A percentile compares a stretch with the other conserved stretches of the same genome.
These are phyloP conservation scores for Artemisia tridentata DNA, from an alignment of 129 eudicot species.

Conservation along the genomic window DNA sequence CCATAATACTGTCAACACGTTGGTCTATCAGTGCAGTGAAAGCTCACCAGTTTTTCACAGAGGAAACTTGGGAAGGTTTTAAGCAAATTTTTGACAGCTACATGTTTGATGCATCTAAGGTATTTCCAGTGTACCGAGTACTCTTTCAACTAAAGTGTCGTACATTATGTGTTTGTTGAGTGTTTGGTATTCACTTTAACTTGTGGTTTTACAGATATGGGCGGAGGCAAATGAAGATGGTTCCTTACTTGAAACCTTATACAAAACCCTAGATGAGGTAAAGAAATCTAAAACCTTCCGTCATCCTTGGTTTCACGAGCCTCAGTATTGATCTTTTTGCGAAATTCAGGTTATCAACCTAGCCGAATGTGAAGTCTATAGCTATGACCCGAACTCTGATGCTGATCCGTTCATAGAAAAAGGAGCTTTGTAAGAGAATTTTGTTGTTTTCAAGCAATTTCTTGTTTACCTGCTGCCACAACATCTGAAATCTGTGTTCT, in stretches of 20 bases:
- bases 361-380: slow-evolving; percentile 86
- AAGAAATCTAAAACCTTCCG: neutral
- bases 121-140: slow-evolving; percentile 24
- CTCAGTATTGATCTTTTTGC: slow-evolving; percentile 16
- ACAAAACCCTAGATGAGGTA: slow-evolving; percentile 92
- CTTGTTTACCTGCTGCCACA: slow-evolving; percentile 1
- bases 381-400: slow-evolving; percentile 82
- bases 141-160: neutral
- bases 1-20: slow-evolving; percentile 36
- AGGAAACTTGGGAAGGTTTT: slow-evolving; percentile 89
- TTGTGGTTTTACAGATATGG: slow-evolving; percentile 68
- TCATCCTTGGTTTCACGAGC: neutral
- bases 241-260: slow-evolving; percentile 60
- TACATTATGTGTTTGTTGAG: neutral
- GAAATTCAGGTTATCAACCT: slow-evolving; percentile 76
- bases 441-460: neutral
- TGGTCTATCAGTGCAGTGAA: slow-evolving; percentile 81
- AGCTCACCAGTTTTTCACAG: slow-evolving; percentile 90
- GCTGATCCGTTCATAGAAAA: slow-evolving; percentile 81
- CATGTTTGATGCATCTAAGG: slow-evolving; percentile 97
- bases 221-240: slow-evolving; percentile 64
- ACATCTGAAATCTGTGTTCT: slow-evolving; percentile 18
- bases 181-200: neutral
- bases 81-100: slow-evolving; percentile 92
- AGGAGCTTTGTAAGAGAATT: slow-evolving; percentile 75